Conservation (phyloP, 1,139 yeast genomes). For the Saccharomyces pastorianus region DNA sequence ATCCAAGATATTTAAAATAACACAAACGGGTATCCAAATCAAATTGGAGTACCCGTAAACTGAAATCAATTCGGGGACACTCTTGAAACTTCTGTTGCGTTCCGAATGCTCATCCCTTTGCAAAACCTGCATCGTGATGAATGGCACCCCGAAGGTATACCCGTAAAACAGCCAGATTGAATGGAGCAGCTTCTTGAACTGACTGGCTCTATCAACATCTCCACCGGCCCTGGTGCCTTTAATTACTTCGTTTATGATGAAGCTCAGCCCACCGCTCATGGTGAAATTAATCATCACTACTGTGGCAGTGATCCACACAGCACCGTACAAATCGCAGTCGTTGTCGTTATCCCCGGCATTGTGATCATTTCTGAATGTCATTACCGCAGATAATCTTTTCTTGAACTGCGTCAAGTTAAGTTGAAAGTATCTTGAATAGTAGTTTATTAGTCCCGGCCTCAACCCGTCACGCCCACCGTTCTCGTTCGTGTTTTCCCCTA, state of each 20-base stretch:
- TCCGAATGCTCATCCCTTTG: slow-evolving; percentile 10
- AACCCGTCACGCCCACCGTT: slow-evolving; percentile 5
- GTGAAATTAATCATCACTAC: slow-evolving; percentile 21
- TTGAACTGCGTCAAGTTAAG: slow-evolving; percentile 15
- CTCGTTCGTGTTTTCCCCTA: not conserved
- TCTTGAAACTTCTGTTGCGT: slow-evolving; percentile 7
- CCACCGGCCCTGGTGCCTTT: slow-evolving; percentile 9
- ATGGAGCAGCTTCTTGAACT: slow-evolving; percentile 16
- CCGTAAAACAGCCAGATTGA: slow-evolving; percentile 23
- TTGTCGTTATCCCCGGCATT: slow-evolving; percentile 3
- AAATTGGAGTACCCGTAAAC: slow-evolving; percentile 26
- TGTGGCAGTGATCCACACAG: slow-evolving; percentile 27
- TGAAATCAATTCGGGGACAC: slow-evolving; percentile 16
- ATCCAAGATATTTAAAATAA: slow-evolving; percentile 15
- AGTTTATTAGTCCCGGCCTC: slow-evolving; percentile 23
- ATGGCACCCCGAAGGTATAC: slow-evolving; percentile 22
- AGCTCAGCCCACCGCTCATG: slow-evolving; percentile 14
- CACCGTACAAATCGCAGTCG: slow-evolving; percentile 24
- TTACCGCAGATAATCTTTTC: slow-evolving; percentile 10
- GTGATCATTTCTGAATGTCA: slow-evolving; percentile 8
- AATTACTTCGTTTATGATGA: slow-evolving; percentile 16
- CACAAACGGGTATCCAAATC: slow-evolving; percentile 25
- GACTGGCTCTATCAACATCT: slow-evolving; percentile 8
- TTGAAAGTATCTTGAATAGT: slow-evolving; percentile 25
- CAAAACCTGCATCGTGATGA: slow-evolving; percentile 15